Base-by-base conservation (phyloP, 2,329 filamentous ascomycete genomes). In the Ceratocystis lukuohia region DNA sequence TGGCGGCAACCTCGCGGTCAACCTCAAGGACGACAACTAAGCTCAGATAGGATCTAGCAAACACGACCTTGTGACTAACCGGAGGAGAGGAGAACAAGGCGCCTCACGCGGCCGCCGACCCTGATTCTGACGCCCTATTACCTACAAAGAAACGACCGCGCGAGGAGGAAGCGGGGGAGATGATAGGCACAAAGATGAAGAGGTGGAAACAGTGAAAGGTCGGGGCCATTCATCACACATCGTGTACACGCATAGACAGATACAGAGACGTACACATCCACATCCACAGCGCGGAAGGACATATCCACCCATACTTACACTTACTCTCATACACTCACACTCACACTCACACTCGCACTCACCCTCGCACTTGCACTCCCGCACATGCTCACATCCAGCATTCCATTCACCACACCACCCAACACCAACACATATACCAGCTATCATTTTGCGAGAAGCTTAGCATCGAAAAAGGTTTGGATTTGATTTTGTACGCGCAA, bases 41-140 rank as follows among this genome's bases (percentile, higher is more conserved):
- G 53, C 53, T 59, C 25, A 57, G 64, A 59, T 65, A 65, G 64
- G 64, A 65, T 37, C 53, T 65, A 57, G 53, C 53, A 10, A 44
- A 56, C 17, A 59, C 53, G 44, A 59, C 28, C 37, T 65, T 45
- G 22, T 37, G 53, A 63, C 17, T 48, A 48, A 28, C 56, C 56
- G 41, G 44, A 8, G 59, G 44, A 10, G 59, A 25, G 2, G 37
- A 45, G 59, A 28, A 25, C 48, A 22, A 50, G 48, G 48, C 22
- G 20, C 48, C 22, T 3, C 8, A 53, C 2, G 1, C 8, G 22
- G 8, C 22, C 25, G 8, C 15, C 10, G 48, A 53, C 10, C 48
- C 4, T 28, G 7, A 10, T 22, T n/a, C 6, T 15, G 10, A 15
- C 3, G 48, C 20, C 48, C 10, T 15, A 1, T 15, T 41, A 12